phyloP scores from a whole-genome alignment of 371 early-diverging fungal genomes.

The Syncephalastrum sp. region DNA sequence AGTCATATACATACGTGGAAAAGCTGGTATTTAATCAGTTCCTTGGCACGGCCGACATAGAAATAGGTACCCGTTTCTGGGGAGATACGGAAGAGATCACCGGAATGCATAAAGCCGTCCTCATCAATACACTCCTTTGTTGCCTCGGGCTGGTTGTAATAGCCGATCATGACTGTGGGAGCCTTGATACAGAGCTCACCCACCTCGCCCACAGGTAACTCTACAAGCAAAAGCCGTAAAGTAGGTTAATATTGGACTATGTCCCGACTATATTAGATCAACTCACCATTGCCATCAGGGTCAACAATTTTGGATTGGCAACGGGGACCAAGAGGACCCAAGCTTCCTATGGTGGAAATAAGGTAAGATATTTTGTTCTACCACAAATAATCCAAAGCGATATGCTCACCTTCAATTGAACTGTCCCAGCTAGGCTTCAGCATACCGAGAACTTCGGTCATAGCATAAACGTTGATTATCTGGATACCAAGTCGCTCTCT shows the following conservation, averaged over 20 bases:
- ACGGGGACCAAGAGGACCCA: too few species aligned
- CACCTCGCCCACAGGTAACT: slow-evolving; percentile 46
- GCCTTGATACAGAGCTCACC: slow-evolving; percentile 82
- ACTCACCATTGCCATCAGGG: slow-evolving; percentile 48
- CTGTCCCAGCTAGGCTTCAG: too few species aligned
- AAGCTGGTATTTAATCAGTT: slow-evolving; percentile 77
- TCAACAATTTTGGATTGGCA: slow-evolving; percentile 54
- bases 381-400: too few species aligned
- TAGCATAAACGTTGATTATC: too few species aligned
- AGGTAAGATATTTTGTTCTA: too few species aligned
- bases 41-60: slow-evolving; percentile 74
- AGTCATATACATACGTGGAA: slow-evolving; percentile 59
- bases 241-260: too few species aligned
- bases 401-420: too few species aligned
- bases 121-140: slow-evolving; percentile 61
- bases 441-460: too few species aligned
- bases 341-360: too few species aligned
- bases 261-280: too few species aligned
- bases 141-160: slow-evolving; percentile 66
- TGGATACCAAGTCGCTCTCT: too few species aligned
- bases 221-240: slow-evolving; percentile 18
- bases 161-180: slow-evolving; percentile 64
- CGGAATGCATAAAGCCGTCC: slow-evolving; percentile 75
- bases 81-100: slow-evolving; percentile 78
- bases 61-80: slow-evolving; percentile 51